Evolutionary conservation across 176 grass and related monocot species (phyloP).

Genomic region (Oryza glumipatula): DNA sequence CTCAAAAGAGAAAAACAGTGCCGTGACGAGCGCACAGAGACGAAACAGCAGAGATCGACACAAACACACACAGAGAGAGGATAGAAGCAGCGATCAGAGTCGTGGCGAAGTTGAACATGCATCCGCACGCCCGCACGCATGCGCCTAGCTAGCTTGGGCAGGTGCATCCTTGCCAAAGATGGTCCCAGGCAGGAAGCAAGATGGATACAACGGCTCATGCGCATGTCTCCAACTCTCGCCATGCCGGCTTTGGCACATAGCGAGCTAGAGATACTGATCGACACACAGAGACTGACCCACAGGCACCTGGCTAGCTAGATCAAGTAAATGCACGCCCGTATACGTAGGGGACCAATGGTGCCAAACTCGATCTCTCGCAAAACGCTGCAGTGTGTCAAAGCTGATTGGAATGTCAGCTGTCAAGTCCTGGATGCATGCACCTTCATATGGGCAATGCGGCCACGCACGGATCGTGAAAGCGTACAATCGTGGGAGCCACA

Average conservation of each 20-base stretch:
- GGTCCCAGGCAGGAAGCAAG: neutral
- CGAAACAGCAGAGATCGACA: neutral
- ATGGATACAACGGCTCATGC: neutral
- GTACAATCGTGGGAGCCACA: conserved; percentile 20
- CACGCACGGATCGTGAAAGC: neutral
- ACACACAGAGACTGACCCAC: neutral
- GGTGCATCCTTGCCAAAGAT: neutral
- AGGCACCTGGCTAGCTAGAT: neutral
- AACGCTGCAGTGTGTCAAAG: conserved; percentile 19
- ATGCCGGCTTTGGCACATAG: conserved; percentile 3
- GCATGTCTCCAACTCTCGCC: conserved; percentile 6
- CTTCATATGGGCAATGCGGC: neutral
- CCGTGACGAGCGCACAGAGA: conserved; percentile 18
- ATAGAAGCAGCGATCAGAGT: conserved; percentile 18
- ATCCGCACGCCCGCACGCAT: neutral
- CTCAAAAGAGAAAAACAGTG: conserved; percentile 9
- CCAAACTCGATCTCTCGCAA: neutral
- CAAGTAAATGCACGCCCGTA: neutral
- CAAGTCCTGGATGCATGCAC: neutral
- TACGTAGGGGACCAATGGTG: conserved; percentile 22
- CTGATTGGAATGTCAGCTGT: neutral
- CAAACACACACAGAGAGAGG: neutral
- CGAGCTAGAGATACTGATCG: neutral
- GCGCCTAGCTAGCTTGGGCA: neutral
- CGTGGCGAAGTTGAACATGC: conserved; percentile 5